Conservation (phyloP, 768 basidiomycete species). For the Boletus bicolor region DNA sequence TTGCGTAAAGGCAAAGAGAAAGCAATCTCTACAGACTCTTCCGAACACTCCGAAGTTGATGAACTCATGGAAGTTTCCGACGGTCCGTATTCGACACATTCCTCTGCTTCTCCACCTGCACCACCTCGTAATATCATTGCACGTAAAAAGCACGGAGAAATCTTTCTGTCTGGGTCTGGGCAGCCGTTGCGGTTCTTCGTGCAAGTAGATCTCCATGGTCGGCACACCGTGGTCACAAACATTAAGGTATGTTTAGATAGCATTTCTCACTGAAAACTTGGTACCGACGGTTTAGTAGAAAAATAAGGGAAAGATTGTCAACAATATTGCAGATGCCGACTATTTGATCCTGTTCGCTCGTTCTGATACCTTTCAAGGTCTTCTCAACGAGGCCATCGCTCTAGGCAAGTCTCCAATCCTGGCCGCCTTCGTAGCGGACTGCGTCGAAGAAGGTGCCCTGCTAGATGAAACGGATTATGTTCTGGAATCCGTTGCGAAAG, state of each 20-base stretch:
- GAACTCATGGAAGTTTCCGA: constrained; percentile 9
- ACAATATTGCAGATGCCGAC: constrained; percentile 53
- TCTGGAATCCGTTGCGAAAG: constrained; percentile 33
- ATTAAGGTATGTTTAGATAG: constrained; percentile 52
- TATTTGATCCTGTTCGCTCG: constrained; percentile 56
- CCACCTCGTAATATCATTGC: constrained; percentile 13
- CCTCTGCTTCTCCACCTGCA: constrained; percentile 15
- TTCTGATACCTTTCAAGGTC: constrained; percentile 49
- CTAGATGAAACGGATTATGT: constrained; percentile 46
- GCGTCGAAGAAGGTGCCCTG: constrained; percentile 40
- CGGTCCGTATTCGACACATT: constrained; percentile 7
- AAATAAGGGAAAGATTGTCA: constrained; percentile 60
- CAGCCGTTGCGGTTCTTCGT: constrained; percentile 56
- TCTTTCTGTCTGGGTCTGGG: constrained; percentile 47
- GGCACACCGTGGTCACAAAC: constrained; percentile 44
- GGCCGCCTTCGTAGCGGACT: constrained; percentile 53
- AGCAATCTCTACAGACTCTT: constrained; percentile 17
- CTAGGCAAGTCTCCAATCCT: constrained; percentile 47
- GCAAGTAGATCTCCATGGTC: constrained; percentile 60
- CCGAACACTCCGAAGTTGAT: constrained; percentile 17
- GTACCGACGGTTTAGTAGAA: constrained; percentile 39
- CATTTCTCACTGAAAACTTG: not conserved
- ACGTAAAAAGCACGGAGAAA: constrained; percentile 24
- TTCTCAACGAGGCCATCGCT: constrained; percentile 36
- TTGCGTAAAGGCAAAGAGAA: constrained; percentile 31